Evolutionary conservation across 2,329 filamentous ascomycete species (phyloP), one percentile per base, ranked within the genome.

Genomic region (Penicillium corylophilum): DNA sequence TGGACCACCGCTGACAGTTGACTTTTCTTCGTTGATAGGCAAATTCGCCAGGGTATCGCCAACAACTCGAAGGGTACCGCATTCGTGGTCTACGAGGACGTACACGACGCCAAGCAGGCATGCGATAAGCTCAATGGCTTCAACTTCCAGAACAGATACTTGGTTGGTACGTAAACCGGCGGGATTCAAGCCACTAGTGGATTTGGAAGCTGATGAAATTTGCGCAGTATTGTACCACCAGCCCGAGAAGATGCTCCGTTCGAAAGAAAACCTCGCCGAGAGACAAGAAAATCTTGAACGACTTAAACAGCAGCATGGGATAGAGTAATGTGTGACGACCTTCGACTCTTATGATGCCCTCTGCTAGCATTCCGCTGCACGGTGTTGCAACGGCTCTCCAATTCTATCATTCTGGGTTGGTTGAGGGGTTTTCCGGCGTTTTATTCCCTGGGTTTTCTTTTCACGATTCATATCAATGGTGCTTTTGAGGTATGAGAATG

Each of bases 71-170:
- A 97, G 77, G 94, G 94, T 73, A 99, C 94, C 48, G 94, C 93
- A 63, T 99, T 96, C 76, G 94, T 99, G 66, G 94, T 99, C 77
- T 99, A 96, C 82, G 94, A 97, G 77, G 94, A 99, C 82, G 93
- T 97, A 64, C 89, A 94, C 83, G 94, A 99, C 82, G 92, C 94
- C 64, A 99, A 99, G 80, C 87, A 91, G 77, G 94, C 94, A 71
- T 97, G 94, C 82, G 94, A 99, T 81, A 96, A 97, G 81, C 82
- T 99, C 74, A 99, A 99, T 81, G 94, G 94, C 73, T 99, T 95
- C 86, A 99, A 99, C 81, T 99, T 99, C 76, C 94, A 99, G 81
- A 96, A 93, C 79, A 89, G 94, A 73, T 99, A 99, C 77, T 89
- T 99, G 66, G 94, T 99, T 70, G 91, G 90, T 95, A 84, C 56